Evolutionary conservation across 2,329 filamentous ascomycete genomes (phyloP), one percentile per base, ranked within the genome.

Genomic region (Ampelomyces quisqualis): DNA sequence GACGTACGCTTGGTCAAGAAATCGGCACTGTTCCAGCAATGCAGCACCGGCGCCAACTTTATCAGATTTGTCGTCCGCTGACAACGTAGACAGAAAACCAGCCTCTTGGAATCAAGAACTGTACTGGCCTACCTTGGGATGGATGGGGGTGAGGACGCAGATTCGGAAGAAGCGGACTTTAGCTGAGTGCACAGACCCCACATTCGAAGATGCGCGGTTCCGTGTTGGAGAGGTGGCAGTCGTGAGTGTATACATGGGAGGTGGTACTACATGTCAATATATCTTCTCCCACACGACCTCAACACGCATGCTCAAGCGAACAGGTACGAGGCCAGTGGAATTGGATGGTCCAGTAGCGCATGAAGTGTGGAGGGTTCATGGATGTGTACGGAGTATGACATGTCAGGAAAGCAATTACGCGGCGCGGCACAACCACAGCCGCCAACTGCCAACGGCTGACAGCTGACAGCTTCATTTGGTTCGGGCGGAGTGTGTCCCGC

Each of bases 81-180:
- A 58, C 45, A 13, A 11, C 15, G 21, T n/a, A 14, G 11, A 41
- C 45, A 70, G 64, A 69, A 65, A 51, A 38, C 55, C 13, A 47
- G 38, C 24, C 55, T 70, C 6, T 40, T 69, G 13, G 51, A 67
- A 35, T 61, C 60, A 9, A 53, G 62, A 18, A 41, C 51, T 3
- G 64, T 70, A 9, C 45, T 58, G 35, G 51, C 49, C 9, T 70
- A 70, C 39, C 55, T 70, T 0, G 62, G 60, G n/a, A 43, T 67
- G 26, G 44, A 39, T 27, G 51, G 42, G 37, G 53, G 55, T 13
- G 47, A 34, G 28, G 51, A 55, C 5, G 58, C 52, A 22, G 53
- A 64, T 28, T 51, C 57, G 4, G 60, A 55, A 21, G 53, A 64
- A 9, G 54, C 55, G 2, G 66, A 69, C 38, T 68, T 67, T 31